These are phyloP conservation scores for Cylindrotheca closterium DNA, from an alignment of 108 stramenopile genomes.

Conservation along the genomic window DNA sequence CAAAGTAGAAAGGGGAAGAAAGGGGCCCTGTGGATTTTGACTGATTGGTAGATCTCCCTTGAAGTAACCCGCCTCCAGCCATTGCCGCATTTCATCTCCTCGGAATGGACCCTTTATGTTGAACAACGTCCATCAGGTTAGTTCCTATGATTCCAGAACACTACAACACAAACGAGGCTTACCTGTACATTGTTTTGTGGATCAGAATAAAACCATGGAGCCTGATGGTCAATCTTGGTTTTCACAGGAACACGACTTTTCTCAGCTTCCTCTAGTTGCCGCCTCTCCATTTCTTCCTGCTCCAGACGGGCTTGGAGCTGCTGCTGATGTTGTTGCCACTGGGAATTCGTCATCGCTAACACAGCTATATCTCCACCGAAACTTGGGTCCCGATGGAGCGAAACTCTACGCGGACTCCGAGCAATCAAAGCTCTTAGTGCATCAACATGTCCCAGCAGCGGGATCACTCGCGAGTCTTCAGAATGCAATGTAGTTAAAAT, in stretches of 20 bases:
- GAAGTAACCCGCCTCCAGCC: slow-evolving; percentile 97
- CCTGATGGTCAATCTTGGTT: slow-evolving; percentile 43
- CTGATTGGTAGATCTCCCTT: slow-evolving; percentile 91
- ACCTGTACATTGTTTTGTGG: slow-evolving; percentile 90
- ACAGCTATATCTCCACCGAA: slow-evolving; percentile 75
- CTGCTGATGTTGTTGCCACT: slow-evolving; percentile 68
- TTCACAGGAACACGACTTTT: slow-evolving; percentile 19
- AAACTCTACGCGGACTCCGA: slow-evolving; percentile 65
- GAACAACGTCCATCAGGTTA: slow-evolving; percentile 1
- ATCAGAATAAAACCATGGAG: slow-evolving; percentile 90
- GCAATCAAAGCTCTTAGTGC: slow-evolving; percentile 71
- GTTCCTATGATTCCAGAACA: not conserved
- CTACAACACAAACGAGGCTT: slow-evolving; percentile 1
- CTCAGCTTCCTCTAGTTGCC: slow-evolving; percentile 32
- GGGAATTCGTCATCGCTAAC: slow-evolving; percentile 68
- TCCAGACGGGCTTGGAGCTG: slow-evolving; percentile 52
- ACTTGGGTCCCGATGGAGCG: slow-evolving; percentile 63
- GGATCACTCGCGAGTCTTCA: slow-evolving; percentile 82
- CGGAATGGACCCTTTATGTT: slow-evolving; percentile 88
- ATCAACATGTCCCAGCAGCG: slow-evolving; percentile 67
- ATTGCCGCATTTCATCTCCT: slow-evolving; percentile 94
- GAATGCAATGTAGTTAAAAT: slow-evolving; percentile 79
- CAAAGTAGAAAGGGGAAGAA: slow-evolving; percentile 56
- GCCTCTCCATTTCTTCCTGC: slow-evolving; percentile 68
- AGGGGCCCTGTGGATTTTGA: slow-evolving; percentile 71